Evolutionary conservation across 306 rosid species (phyloP), one percentile per base, ranked within the genome.

Genomic region (Pachyrhizus erosus): DNA sequence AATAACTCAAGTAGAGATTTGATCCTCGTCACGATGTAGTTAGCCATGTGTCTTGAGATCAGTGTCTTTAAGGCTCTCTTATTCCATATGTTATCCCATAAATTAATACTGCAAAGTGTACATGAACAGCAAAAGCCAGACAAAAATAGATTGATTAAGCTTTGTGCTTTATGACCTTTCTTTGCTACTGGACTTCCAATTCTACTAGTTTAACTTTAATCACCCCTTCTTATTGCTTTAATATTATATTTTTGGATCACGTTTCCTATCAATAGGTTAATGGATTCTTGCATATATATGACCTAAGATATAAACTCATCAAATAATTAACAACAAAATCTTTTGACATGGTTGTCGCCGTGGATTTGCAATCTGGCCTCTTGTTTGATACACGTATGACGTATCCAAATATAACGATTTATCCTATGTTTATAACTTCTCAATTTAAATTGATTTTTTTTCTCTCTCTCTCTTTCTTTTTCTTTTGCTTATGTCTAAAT

Each of bases 31-130:
- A 26, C 4, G 77, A 61, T 67, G 71, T 18, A 1, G 13, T 21
- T 55, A n/a, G 66, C 71, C 78, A 66, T 69, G 60, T 66, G 80
- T 15, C 82, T 60, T 54, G 11, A 33, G 82, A 66, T 48, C 3
- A 49, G 9, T 20, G 21, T 34, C n/a, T 49, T 33, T 78, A 34
- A 37, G 75, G 52, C 60, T 78, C 49, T 77, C 75, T 77, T 52
- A 4, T 61, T 27, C 26, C 0, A 20, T 78, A 58, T 61, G 80
- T 77, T 31, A n/a, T 27, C 67, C 72, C 14, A 71, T 61, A 23
- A 54, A 78, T 42, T 43, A 78, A 27, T 74, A 7, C 75, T 40
- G 6, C 70, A 37, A 31, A 62, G 62, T 60, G 62, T 14, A 33
- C 7, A 31, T 23, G 17, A 69, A 68, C 42, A 70, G 26, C 13